These are phyloP conservation scores for Magnusiomyces tetraspermus DNA, from an alignment of 1,139 yeast genomes.

Conservation along the genomic window DNA sequence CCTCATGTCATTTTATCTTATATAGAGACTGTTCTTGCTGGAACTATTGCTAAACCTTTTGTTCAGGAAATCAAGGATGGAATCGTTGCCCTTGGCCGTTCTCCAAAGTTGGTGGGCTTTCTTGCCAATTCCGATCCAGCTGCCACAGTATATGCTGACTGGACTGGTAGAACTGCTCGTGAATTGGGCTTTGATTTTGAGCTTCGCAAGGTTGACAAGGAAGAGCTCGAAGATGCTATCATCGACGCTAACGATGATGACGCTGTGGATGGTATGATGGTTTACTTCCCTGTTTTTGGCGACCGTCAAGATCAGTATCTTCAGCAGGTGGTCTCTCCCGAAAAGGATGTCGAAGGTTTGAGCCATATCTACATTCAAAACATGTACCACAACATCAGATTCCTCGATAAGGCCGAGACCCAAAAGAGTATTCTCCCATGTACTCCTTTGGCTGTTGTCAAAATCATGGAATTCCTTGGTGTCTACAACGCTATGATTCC, in stretches of 20 bases:
- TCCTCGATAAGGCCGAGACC: slow-evolving; percentile 54
- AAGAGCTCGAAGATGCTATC: slow-evolving; percentile 74
- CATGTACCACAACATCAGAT: slow-evolving; percentile 86
- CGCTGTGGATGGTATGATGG: slow-evolving; percentile 83
- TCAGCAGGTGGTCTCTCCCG: slow-evolving; percentile 77
- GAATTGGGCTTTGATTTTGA: slow-evolving; percentile 80
- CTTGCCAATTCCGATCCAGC: slow-evolving; percentile 92
- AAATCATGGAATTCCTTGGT: slow-evolving; percentile 81
- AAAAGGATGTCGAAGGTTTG: slow-evolving; percentile 93
- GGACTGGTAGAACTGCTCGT: slow-evolving; percentile 90
- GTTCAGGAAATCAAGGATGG: slow-evolving; percentile 59
- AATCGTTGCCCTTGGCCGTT: slow-evolving; percentile 41
- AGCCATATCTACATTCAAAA: slow-evolving; percentile 87
- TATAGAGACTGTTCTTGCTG: slow-evolving; percentile 72
- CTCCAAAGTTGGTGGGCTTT: slow-evolving; percentile 79
- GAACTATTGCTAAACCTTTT: slow-evolving; percentile 75
- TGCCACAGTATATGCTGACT: slow-evolving; percentile 85
- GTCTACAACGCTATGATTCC: slow-evolving; percentile 73
- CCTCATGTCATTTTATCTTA: background rate
- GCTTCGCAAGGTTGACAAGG: slow-evolving; percentile 62
- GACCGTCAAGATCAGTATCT: slow-evolving; percentile 89
- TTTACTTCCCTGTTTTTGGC: slow-evolving; percentile 96
- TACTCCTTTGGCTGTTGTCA: slow-evolving; percentile 90
- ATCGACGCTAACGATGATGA: slow-evolving; percentile 74
- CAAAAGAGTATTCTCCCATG: slow-evolving; percentile 89